Conservation (phyloP, 1,284 basidiomycete species). For the Moesziomyces parantarcticus region DNA sequence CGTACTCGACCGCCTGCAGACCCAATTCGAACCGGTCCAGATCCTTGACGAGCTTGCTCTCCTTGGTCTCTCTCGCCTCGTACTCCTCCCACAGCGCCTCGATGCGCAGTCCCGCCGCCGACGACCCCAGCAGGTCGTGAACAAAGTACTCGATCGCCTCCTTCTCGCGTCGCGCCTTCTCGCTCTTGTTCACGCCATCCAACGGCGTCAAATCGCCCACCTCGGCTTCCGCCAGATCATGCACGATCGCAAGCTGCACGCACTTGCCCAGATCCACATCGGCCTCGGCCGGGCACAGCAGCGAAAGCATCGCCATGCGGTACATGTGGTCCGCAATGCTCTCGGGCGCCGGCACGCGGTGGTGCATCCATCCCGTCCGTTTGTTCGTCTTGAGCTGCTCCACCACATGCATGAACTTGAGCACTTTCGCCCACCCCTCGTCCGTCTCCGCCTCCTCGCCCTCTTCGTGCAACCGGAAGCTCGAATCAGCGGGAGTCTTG, state of each 20-base stretch:
- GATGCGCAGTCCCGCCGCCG: conserved; percentile 81
- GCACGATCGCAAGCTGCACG: conserved; percentile 87
- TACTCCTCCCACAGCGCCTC: conserved; percentile 90
- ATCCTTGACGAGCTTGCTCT: conserved; percentile 94
- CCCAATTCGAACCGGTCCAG: conserved; percentile 94
- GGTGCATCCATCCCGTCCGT: conserved; percentile 66
- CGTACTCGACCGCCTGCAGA: conserved; percentile 73
- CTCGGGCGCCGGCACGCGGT: conserved; percentile 61
- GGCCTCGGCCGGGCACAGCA: conserved; percentile 76
- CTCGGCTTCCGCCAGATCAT: conserved; percentile 95
- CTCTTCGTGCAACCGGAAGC: conserved; percentile 40
- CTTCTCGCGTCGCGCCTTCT: conserved; percentile 84
- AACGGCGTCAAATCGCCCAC: conserved; percentile 94
- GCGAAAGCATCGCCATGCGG: conserved; percentile 89
- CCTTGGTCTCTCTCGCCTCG: conserved; percentile 81
- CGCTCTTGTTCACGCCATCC: conserved; percentile 83
- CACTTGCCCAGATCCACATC: conserved; percentile 77
- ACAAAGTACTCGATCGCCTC: conserved; percentile 92
- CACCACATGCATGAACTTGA: conserved; percentile 64
- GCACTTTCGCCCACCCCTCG: conserved; percentile 45
- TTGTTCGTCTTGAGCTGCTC: conserved; percentile 64
- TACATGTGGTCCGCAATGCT: conserved; percentile 97
- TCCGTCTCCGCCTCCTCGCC: conserved; percentile 48
- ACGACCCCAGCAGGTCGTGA: conserved; percentile 86
- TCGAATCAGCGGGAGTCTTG: conserved; percentile 23